A percentile compares a stretch with the other conserved stretches of the same genome.
Evolutionary conservation across 352 stramenopile species (phyloP).

Genomic region (Peronospora tabacina): DNA sequence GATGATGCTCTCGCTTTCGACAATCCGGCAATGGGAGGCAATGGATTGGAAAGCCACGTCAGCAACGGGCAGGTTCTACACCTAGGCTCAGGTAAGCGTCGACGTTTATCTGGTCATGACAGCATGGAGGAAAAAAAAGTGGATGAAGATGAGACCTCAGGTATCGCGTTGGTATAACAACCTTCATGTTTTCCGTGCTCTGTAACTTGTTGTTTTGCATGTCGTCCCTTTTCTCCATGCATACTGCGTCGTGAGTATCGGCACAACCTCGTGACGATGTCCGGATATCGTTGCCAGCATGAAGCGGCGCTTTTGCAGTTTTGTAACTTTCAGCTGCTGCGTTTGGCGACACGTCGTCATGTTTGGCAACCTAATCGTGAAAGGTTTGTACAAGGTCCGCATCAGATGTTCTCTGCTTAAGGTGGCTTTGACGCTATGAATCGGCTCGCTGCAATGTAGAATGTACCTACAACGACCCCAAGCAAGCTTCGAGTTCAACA

Average conservation of each 20-base stretch:
- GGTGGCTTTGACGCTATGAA: too few relatives aligned
- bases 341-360: too few relatives aligned
- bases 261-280: not conserved
- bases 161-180: conserved; percentile 21
- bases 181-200: not conserved
- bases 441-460: too few relatives aligned
- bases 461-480: too few relatives aligned
- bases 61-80: conserved; percentile 13
- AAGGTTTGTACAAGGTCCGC: too few relatives aligned
- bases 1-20: conserved; percentile 30
- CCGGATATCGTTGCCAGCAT: not conserved
- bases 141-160: conserved; percentile 4
- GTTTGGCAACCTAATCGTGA: too few relatives aligned
- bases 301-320: too few relatives aligned
- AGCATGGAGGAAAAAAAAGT: conserved; percentile 15
- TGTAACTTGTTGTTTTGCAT: not conserved
- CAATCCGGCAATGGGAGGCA: conserved; percentile 19
- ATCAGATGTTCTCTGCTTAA: too few relatives aligned
- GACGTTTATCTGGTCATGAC: conserved; percentile 13
- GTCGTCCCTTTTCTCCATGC: not conserved
- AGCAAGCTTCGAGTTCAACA: too few relatives aligned
- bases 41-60: conserved; percentile 16
- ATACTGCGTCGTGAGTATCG: not conserved
- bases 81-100: conserved; percentile 18
- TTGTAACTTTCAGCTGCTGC: too few relatives aligned